Evolutionary conservation across 169 alveolate genomes (phyloP).

Genomic region (Cryptosporidium sp.): DNA sequence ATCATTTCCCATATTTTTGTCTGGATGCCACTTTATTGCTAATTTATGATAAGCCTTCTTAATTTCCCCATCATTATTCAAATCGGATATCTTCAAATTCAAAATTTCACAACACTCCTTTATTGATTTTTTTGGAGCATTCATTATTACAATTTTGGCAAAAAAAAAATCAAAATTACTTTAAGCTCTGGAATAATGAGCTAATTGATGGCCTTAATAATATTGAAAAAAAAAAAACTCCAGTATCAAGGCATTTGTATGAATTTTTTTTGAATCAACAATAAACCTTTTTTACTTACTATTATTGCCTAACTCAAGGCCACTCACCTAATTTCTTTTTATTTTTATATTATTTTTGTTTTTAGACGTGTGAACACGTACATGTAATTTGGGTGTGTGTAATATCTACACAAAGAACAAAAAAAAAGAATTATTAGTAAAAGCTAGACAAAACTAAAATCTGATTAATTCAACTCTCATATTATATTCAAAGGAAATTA

Average conservation of each 20-base stretch:
- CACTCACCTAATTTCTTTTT: background rate
- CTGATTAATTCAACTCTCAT: background rate
- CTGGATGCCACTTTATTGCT: conserved; percentile 87
- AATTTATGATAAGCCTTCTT: conserved; percentile 84
- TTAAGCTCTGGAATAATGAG: background rate
- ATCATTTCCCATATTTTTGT: conserved; percentile 79
- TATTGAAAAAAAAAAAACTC: background rate
- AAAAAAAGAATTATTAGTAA: background rate
- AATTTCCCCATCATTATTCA: conserved; percentile 79
- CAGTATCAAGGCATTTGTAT: background rate
- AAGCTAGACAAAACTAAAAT: background rate
- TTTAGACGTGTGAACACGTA: conserved; percentile 75
- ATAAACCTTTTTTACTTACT: background rate
- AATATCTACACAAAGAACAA: background rate
- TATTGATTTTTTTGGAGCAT: conserved; percentile 44
- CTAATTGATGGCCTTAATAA: background rate
- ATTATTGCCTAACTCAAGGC: background rate
- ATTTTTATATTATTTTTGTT: background rate
- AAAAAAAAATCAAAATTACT: background rate
- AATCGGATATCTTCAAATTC: conserved; percentile 76
- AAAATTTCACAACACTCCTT: conserved; percentile 84
- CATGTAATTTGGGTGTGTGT: conserved; percentile 54
- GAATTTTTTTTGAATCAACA: background rate
- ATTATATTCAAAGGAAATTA: background rate
- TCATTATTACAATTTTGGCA: background rate